Base-by-base conservation (phyloP, 495 filamentous ascomycete genomes). In the Penicillium pulvis region DNA sequence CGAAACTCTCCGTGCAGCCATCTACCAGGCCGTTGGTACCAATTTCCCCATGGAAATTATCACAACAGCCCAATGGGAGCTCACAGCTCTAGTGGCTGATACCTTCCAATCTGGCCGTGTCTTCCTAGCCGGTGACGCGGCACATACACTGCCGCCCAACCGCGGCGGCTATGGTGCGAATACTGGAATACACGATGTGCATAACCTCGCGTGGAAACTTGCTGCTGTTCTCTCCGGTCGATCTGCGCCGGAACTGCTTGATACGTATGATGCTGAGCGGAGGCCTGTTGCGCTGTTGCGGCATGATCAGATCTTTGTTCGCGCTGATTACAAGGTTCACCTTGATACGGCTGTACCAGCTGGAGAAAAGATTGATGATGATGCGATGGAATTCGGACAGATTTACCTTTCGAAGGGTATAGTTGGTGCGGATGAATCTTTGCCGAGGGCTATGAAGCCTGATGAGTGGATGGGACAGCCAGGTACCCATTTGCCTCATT, bases 81-180 rank as follows among this genome's bases (percentile, higher is more conserved):
- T 71, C 0, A 65, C 57, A 6, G 67, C 66, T 23, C 59, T 65
- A 7, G 61, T 74, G 0, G 71, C 70, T 4, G 63, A 70, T 3
- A 59, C 43, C 0, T 71, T 71, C 51, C 64, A 60, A 17, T 52
- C 57, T 23, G 76, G 72, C 0, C 66, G 78, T 16, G 63, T 81
- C 28, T 75, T 82, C 54, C 60, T 82, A 1, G 79, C 76, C 10
- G 80, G 81, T 3, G 81, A 83, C 53, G 78, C 81, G 0, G 80
- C 80, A 6, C 80, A 83, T 53, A 73, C 75, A 1, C 73, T 80
- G n/a, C 75, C 74, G 5, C 79, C 80, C 6, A 75, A 72, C 49
- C 58, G 66, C 9, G 79, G 78, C 1, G 81, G 76, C 9, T 76
- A 81, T 51, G 80, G 81, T 7, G 71, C 75, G 20, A 83, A 83